Evolutionary conservation across 2,329 filamentous ascomycete genomes (phyloP), one percentile per base, ranked within the genome.

Genomic region (Annulohypoxylon truncatum): DNA sequence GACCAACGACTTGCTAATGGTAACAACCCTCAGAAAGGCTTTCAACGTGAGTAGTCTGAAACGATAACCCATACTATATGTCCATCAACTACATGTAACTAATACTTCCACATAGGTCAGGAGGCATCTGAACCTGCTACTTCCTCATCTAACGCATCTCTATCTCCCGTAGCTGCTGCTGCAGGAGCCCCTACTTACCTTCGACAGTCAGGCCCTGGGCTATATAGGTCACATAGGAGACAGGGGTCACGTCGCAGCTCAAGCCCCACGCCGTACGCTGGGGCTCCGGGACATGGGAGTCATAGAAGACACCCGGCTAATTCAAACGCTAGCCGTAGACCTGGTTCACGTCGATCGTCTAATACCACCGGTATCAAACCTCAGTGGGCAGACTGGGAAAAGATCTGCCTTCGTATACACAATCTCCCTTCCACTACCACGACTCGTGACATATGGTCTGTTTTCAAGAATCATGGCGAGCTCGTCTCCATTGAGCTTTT

Each of bases 341-440:
- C 9, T 13, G 18, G 31, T 18, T 33, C 35, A 35, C 22, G 35
- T 15, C 26, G 28, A n/a, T 22, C 15, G n/a, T 28, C 12, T 42
- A 33, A 68, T 4, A 2, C 48, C 48, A 63, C 15, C 38, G 46
- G 54, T 15, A 15, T 73, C 6, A 69, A 40, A 44, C 66, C 72
- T 3, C 53, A 71, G 31, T 75, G 73, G 73, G 15, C 38, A 26
- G 56, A 66, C 15, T 74, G 73, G 72, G 18, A 61, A 1, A 51
- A 61, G 2, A 58, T 75, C 8, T 26, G 54, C 13, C 58, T 75
- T 28, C 64, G 66, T 9, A 10, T 75, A 42, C 54, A 12, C 4
- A 33, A 31, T 6, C 55, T 73, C 2, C 72, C 71, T 1, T 12
- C 12, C 0, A n/a, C 2, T 7, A 50, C 60, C 22, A 71, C 70